Evolutionary conservation across 2,329 filamentous ascomycete species (phyloP).

Genomic region (Apiospora kogelbergensis): DNA sequence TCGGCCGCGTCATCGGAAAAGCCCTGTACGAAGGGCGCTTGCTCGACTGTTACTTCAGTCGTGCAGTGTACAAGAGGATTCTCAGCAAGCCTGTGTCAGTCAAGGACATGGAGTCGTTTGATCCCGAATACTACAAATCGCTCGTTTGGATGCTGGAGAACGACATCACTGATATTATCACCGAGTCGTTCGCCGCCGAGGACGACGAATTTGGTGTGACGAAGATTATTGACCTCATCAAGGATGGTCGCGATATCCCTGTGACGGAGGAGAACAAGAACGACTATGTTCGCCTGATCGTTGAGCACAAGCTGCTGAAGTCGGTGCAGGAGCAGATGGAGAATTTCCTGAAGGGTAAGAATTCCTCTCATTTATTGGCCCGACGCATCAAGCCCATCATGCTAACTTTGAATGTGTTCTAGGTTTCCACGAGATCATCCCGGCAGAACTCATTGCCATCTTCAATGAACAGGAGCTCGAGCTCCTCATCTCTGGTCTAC

Average conservation of each 20-base stretch:
- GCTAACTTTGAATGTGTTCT: constrained; percentile 28
- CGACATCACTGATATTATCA: constrained; percentile 96
- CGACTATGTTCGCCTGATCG: constrained; percentile 91
- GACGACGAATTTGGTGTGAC: constrained; percentile 92
- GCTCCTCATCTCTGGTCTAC: constrained; percentile 91
- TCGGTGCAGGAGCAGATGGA: constrained; percentile 95
- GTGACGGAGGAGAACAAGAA: constrained; percentile 99
- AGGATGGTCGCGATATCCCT: constrained; percentile 84
- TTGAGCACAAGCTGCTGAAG: constrained; percentile 88
- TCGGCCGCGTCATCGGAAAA: constrained; percentile 97
- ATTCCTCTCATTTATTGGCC: neutral
- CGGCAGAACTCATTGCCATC: constrained; percentile 89
- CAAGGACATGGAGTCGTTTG: constrained; percentile 99
- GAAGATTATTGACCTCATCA: constrained; percentile 81
- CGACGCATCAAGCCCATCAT: neutral
- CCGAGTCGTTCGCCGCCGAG: constrained; percentile 92
- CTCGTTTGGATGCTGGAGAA: constrained; percentile 98
- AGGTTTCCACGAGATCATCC: constrained; percentile 98
- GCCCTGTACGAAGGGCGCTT: constrained; percentile 94
- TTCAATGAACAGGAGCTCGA: constrained; percentile 99
- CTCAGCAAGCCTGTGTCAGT: constrained; percentile 92
- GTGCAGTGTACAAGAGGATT: constrained; percentile 97
- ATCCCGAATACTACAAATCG: constrained; percentile 98
- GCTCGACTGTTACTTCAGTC: constrained; percentile 97
- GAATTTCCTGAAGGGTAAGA: constrained; percentile 78